Percentiles rank a stretch among this genome's conserved stretches.
These are phyloP conservation scores for Candida sphagnicola DNA, from an alignment of 805 yeast genomes.

Conservation along the genomic window DNA sequence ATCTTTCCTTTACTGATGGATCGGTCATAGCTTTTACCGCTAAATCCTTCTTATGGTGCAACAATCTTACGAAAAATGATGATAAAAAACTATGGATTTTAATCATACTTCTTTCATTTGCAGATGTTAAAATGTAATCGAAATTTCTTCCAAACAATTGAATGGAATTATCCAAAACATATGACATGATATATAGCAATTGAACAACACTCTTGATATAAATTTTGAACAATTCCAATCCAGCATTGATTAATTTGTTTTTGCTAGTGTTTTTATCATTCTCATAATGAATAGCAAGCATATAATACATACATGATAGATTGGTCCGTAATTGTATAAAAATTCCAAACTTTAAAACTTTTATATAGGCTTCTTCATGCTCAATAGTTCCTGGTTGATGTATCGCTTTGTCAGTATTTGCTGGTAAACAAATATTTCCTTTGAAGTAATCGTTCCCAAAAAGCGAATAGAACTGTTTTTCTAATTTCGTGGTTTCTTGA, in stretches of 20 bases:
- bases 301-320: conserved; percentile 36
- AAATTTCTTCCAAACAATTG: conserved; percentile 38
- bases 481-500: conserved; percentile 32
- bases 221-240: conserved; percentile 39
- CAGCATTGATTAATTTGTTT: conserved; percentile 31
- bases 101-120: conserved; percentile 36
- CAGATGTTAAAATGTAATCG: conserved; percentile 34
- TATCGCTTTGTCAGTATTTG: conserved; percentile 8
- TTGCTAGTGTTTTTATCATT: conserved; percentile 23
- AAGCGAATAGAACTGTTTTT: conserved; percentile 27
- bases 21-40: conserved; percentile 15
- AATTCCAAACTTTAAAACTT: conserved; percentile 31
- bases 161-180: conserved; percentile 38
- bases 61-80: conserved; percentile 34
- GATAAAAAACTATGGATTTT: conserved; percentile 37
- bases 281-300: conserved; percentile 40
- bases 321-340: conserved; percentile 37
- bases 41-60: conserved; percentile 34
- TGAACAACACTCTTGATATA: conserved; percentile 39
- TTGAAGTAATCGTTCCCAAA: conserved; percentile 42
- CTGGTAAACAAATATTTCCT: conserved; percentile 33
- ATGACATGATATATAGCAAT: conserved; percentile 39
- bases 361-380: conserved; percentile 26
- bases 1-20: conserved; percentile 16
- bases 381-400: conserved; percentile 9